Evolutionary conservation across 2,329 filamentous ascomycete genomes (phyloP).

Genomic region (Westerdykella sp.): DNA sequence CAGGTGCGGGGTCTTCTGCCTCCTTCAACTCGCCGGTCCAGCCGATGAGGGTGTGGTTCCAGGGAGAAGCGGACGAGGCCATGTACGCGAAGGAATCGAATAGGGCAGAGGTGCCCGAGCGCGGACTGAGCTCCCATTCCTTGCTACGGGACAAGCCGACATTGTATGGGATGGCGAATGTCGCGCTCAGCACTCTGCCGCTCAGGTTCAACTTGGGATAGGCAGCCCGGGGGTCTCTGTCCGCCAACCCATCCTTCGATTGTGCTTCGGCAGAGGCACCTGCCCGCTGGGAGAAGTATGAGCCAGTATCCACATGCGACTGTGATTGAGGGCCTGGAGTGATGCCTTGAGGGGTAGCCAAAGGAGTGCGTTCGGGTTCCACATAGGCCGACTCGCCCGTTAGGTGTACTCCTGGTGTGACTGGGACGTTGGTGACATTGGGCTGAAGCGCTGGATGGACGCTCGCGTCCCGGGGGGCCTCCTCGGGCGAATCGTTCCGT

Average conservation of each 20-base stretch:
- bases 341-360: slow-evolving; percentile 26
- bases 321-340: slow-evolving; percentile 22
- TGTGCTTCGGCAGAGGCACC: slow-evolving; percentile 37
- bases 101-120: slow-evolving; percentile 82
- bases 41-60: slow-evolving; percentile 87
- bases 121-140: slow-evolving; percentile 63
- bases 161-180: slow-evolving; percentile 58
- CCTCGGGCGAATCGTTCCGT: no score
- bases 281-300: slow-evolving; percentile 20
- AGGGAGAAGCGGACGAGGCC: slow-evolving; percentile 73
- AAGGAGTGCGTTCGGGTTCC: slow-evolving; percentile 15
- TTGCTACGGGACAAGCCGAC: slow-evolving; percentile 47
- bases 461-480: slow-evolving; percentile 3
- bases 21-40: slow-evolving; percentile 75
- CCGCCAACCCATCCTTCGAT: slow-evolving; percentile 45
- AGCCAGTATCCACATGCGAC: slow-evolving; percentile 31
- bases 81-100: slow-evolving; percentile 88
- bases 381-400: slow-evolving; percentile 36
- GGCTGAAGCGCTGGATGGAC: slow-evolving; percentile 38
- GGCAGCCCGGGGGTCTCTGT: slow-evolving; percentile 49
- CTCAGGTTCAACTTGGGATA: slow-evolving; percentile 54
- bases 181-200: slow-evolving; percentile 58
- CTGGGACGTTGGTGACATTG: slow-evolving; percentile 36
- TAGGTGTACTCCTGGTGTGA: slow-evolving; percentile 39
- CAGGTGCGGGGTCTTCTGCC: slow-evolving; percentile 7